Conservation (phyloP, 768 basidiomycete species). For the Lactarius hengduanensis region DNA sequence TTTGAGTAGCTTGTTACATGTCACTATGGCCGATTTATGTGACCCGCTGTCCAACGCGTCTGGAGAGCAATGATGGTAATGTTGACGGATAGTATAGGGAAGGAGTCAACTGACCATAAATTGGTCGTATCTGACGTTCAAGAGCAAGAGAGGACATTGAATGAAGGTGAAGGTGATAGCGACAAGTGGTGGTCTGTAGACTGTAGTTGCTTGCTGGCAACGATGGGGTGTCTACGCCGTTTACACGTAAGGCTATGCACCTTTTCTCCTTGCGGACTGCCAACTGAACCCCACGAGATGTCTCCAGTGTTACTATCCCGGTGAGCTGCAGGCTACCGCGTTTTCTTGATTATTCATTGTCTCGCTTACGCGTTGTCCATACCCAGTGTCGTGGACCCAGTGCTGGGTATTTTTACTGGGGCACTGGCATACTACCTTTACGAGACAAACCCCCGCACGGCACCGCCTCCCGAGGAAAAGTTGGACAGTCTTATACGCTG, state of each 20-base stretch:
- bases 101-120: slow-evolving; percentile 60
- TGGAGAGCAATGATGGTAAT: slow-evolving; percentile 34
- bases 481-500: slow-evolving; percentile 56
- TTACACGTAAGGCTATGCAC: slow-evolving; percentile 11
- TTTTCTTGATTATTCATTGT: not conserved
- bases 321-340: slow-evolving; percentile 2
- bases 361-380: slow-evolving; percentile 19
- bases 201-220: slow-evolving; percentile 9
- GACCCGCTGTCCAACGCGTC: slow-evolving; percentile 86
- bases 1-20: slow-evolving; percentile 85
- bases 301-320: slow-evolving; percentile 43
- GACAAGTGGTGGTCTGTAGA: slow-evolving; percentile 16
- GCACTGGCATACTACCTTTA: slow-evolving; percentile 75
- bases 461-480: slow-evolving; percentile 53
- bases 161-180: slow-evolving; percentile 2
- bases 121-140: slow-evolving; percentile 81
- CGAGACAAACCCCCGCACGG: slow-evolving; percentile 77
- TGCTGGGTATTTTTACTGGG: slow-evolving; percentile 78
- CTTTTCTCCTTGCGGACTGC: not conserved
- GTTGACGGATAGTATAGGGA: slow-evolving; percentile 4
- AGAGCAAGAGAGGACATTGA: slow-evolving; percentile 56
- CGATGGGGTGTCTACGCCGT: slow-evolving; percentile 3
- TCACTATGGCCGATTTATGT: slow-evolving; percentile 81
- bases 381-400: slow-evolving; percentile 61
- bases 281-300: slow-evolving; percentile 33